Conservation (phyloP, 192 early-diverging fungal genomes). For the Podila horticola region DNA sequence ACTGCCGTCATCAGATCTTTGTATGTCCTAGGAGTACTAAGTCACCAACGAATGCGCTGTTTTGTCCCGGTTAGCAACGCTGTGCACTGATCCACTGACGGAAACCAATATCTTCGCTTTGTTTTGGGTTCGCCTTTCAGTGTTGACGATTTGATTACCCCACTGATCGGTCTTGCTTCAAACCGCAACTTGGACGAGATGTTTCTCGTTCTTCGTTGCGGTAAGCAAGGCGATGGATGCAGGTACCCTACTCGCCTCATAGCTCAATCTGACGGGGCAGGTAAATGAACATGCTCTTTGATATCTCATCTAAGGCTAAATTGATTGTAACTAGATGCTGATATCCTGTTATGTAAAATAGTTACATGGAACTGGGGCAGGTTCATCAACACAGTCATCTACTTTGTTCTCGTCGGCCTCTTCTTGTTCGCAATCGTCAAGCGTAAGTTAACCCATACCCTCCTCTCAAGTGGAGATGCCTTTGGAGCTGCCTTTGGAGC, state of each 20-base stretch:
- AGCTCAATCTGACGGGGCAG: constrained; percentile 17
- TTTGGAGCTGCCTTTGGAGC: no score
- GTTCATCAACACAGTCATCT: constrained; percentile 27
- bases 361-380: constrained; percentile 36
- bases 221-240: background rate
- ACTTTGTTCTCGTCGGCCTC: constrained; percentile 10
- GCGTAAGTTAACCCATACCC: constrained; percentile 1
- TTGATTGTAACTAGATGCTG: no score
- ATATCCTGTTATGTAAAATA: background rate
- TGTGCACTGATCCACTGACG: background rate
- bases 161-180: constrained; percentile 19
- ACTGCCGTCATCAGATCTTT: constrained; percentile 21
- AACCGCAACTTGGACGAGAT: constrained; percentile 29
- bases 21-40: background rate
- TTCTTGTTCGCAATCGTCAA: constrained; percentile 23
- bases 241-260: constrained; percentile 5
- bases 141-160: constrained; percentile 28
- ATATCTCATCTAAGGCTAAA: background rate
- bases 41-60: background rate
- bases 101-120: no score
- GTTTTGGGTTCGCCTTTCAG: background rate
- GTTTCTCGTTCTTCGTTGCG: constrained; percentile 21
- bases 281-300: background rate
- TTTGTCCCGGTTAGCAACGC: background rate
- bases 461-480: background rate